These are phyloP conservation scores for Cercospora sojina DNA, from an alignment of 2,329 filamentous ascomycete species.

Conservation along the genomic window DNA sequence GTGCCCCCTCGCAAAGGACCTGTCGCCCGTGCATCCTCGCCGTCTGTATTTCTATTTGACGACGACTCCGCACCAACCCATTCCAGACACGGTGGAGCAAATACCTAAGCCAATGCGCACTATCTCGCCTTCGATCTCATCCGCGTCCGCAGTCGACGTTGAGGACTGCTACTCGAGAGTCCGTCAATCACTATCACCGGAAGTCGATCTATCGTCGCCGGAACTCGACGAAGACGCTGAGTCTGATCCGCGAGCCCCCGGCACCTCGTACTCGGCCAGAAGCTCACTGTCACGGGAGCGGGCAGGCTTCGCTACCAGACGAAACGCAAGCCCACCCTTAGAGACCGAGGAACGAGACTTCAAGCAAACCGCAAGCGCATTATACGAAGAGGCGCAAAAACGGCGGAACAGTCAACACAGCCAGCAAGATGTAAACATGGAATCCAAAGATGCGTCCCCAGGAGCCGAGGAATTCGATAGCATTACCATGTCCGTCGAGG, in stretches of 20 bases:
- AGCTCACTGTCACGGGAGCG: conserved; percentile 41
- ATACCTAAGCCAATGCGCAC: conserved; percentile 53
- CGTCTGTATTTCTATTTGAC: conserved; percentile 96
- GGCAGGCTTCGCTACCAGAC: conserved; percentile 56
- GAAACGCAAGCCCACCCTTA: conserved; percentile 80
- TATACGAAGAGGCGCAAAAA: conserved; percentile 59
- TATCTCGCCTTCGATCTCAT: conserved; percentile 82
- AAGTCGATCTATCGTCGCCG: conserved; percentile 84
- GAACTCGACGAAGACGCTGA: conserved; percentile 73
- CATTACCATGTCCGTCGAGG: conserved; percentile 40
- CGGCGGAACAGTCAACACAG: conserved; percentile 41
- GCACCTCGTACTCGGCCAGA: conserved; percentile 60
- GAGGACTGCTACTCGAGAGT: conserved; percentile 59
- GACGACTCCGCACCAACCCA: conserved; percentile 77
- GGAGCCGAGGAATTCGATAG: conserved; percentile 36
- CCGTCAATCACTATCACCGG: conserved; percentile 77
- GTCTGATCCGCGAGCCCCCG: conserved; percentile 59
- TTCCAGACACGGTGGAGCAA: conserved; percentile 59
- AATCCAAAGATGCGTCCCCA: conserved; percentile 32
- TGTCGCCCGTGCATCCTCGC: conserved; percentile 87
- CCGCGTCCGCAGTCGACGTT: conserved; percentile 70
- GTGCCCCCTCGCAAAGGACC: conserved; percentile 88
- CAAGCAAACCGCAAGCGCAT: conserved; percentile 85
- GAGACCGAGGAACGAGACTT: conserved; percentile 97
- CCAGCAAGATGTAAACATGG: conserved; percentile 41